phyloP scores from a whole-genome alignment of 176 grass and related monocot species.

The Lolium rigidum region DNA sequence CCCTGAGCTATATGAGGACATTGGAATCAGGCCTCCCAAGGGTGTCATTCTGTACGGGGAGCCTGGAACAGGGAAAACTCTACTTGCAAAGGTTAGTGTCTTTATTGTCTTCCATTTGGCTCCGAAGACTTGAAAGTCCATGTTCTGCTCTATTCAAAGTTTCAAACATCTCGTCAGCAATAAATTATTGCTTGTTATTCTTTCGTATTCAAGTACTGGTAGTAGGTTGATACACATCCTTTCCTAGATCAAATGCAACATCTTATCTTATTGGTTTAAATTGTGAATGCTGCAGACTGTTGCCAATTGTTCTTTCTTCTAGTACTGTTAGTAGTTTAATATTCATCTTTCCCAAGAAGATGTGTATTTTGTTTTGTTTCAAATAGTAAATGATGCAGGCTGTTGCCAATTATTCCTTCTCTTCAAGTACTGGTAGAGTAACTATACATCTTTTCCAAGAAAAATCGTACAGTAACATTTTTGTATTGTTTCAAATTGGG shows the following conservation, averaged over 20 bases:
- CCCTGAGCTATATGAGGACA: slow-evolving; percentile 84
- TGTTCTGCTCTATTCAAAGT: background rate
- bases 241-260: background rate
- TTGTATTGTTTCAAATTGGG: background rate
- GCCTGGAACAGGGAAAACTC: slow-evolving; percentile 85
- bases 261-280: background rate
- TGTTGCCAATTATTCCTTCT: slow-evolving; percentile 3
- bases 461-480: background rate
- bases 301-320: background rate
- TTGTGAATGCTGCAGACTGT: background rate
- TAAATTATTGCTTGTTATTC: background rate
- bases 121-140: slow-evolving; percentile 13
- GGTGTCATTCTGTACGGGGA: slow-evolving; percentile 86
- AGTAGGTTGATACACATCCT: background rate
- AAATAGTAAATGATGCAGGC: background rate
- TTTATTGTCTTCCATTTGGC: background rate
- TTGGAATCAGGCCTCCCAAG: slow-evolving; percentile 85
- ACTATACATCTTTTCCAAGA: background rate
- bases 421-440: background rate
- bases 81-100: slow-evolving; percentile 72
- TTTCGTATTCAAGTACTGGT: background rate
- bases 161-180: background rate
- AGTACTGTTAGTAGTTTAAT: background rate
- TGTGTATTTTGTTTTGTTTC: background rate
- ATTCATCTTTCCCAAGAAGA: background rate